These are phyloP conservation scores for Penicillium malachiteum DNA, from an alignment of 495 filamentous ascomycete species.

Conservation along the genomic window DNA sequence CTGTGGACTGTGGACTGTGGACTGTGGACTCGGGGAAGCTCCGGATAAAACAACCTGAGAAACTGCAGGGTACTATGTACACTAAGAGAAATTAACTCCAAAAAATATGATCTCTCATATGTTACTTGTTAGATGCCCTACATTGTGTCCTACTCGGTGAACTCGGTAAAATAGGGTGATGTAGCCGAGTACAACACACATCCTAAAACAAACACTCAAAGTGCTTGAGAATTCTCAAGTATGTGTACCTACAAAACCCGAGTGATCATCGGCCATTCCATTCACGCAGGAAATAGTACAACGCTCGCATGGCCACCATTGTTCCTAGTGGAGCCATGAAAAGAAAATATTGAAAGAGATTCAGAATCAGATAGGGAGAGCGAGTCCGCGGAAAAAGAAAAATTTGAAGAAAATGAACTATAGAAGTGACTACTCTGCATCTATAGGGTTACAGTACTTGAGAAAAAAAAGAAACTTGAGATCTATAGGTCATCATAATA, in stretches of 20 bases:
- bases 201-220: too few relatives aligned
- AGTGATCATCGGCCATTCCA: slow-evolving; percentile 16
- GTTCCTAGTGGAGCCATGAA: not conserved
- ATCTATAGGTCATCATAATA: too few relatives aligned
- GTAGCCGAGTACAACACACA: slow-evolving; percentile 7
- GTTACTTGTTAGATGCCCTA: slow-evolving; percentile 4
- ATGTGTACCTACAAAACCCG: slow-evolving; percentile 11
- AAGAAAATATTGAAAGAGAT: not conserved
- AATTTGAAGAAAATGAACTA: not conserved
- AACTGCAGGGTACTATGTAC: too few relatives aligned
- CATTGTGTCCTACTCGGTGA: too few relatives aligned
- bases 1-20: not conserved
- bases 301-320: not conserved
- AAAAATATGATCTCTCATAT: slow-evolving; percentile 31
- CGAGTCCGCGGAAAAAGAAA: not conserved
- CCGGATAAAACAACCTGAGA: too few relatives aligned
- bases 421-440: not conserved
- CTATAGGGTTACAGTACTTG: too few relatives aligned
- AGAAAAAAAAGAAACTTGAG: not conserved
- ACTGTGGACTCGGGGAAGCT: not conserved
- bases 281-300: slow-evolving; percentile 7
- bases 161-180: too few relatives aligned
- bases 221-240: slow-evolving; percentile 20
- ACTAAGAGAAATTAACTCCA: not conserved
- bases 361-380: not conserved